Base-by-base conservation (phyloP, 257 asterid species). In the Eucommia ulmoides region DNA sequence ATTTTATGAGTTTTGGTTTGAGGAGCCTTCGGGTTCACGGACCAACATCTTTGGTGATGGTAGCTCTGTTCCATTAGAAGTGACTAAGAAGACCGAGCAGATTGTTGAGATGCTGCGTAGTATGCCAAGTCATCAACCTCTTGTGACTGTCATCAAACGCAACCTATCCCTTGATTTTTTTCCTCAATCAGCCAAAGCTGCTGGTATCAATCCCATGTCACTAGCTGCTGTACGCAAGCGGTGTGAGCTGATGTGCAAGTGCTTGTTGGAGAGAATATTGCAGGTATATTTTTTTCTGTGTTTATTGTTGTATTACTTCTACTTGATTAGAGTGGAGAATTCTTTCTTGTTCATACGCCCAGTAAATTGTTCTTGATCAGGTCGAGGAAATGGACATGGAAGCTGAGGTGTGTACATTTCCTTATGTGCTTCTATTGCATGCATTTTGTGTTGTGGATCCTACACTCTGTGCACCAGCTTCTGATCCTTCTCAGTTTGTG, bases 1-100 rank as follows among this genome's bases (percentile, higher is more conserved):
- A 50, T 86, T 91, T 79, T 86, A 80, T 64, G 96, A 91, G 76
- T 91, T 91, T 65, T 91, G 98, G 98, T 91, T 91, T 72, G 98
- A 91, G 76, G 98, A 86, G 69, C 80, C 85, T 60, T 76, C 82
- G 69, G 73, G 78, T 62, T 44, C 57, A 26, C 92, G 79, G 55
- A 61, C 61, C 64, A 82, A 66, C 56, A 57, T 54, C 58, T 89
- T 67, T 56, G 80, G 70, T 54, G 98, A 85, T 75, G 94, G 93
- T 24, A 91, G 98, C 74, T 80, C 78, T 70, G 92, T 91, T 65
- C 92, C 98, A 17, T 62, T 83, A 62, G 98, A 85, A 73, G 80
- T 91, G 56, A 77, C 88, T 61, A 82, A 76, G 73, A 91, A 91
- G 84, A 79, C 96, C 20, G 93, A 86, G 71, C 96, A 91, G 74